Conservation (phyloP, 805 yeast species). For the Hanseniaspora lindneri region DNA sequence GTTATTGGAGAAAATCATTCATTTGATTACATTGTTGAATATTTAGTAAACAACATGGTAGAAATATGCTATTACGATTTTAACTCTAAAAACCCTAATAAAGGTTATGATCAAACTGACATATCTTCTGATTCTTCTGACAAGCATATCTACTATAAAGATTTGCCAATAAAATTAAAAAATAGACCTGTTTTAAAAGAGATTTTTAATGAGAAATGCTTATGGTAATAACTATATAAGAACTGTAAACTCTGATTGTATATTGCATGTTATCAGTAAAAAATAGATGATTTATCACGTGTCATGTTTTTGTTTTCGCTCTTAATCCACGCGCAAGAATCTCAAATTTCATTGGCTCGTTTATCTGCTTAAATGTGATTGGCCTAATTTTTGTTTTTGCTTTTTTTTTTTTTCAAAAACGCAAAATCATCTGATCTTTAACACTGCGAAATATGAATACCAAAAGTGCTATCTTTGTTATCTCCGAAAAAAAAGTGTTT, state of each 20-base stretch:
- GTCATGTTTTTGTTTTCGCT: no score
- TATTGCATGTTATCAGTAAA: no score
- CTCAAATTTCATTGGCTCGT: no score
- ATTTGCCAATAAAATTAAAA: constrained; percentile 10
- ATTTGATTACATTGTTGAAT: neutral
- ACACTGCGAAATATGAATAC: no score
- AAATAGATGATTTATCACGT: no score
- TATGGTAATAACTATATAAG: constrained; percentile 12
- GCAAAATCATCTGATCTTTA: neutral
- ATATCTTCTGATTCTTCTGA: no score
- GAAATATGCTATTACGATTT: neutral
- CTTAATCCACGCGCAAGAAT: no score
- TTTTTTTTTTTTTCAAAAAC: neutral
- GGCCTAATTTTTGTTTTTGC: neutral
- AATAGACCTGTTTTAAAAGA: constrained; percentile 5
- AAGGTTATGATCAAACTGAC: no score
- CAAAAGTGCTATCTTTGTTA: no score
- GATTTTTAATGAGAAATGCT: neutral
- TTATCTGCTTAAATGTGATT: neutral
- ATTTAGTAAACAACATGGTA: neutral
- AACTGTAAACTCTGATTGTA: no score
- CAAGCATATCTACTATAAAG: neutral
- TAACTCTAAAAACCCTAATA: no score
- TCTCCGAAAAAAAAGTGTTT: neutral
- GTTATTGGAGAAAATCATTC: neutral